These are phyloP conservation scores for Pelargonium fulgidum DNA, from an alignment of 441 rosid species.

Conservation along the genomic window DNA sequence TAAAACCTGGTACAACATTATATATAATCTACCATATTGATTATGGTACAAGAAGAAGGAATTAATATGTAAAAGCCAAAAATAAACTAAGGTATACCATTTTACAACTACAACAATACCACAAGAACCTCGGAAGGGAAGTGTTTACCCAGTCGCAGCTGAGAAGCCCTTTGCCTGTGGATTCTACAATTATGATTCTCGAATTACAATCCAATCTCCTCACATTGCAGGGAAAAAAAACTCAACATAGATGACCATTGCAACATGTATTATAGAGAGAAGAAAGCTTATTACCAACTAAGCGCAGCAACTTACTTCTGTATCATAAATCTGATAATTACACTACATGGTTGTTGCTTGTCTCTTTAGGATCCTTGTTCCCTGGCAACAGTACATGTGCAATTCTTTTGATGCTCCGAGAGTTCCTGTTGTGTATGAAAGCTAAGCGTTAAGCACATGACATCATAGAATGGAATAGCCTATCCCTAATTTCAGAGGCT, in stretches of 20 bases:
- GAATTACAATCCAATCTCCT: neutral
- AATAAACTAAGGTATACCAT: neutral
- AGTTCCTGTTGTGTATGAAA: conserved; percentile 73
- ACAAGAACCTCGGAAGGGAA: neutral
- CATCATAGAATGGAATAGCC: too few relatives aligned
- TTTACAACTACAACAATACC: neutral
- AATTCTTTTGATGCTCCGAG: conserved; percentile 54
- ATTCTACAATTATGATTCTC: too few relatives aligned
- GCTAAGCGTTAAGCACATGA: too few relatives aligned
- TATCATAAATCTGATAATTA: too few relatives aligned
- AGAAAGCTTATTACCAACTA: neutral
- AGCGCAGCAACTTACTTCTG: too few relatives aligned
- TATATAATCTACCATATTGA: too few relatives aligned
- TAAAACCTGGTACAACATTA: too few relatives aligned
- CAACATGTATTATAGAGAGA: neutral
- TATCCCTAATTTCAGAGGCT: too few relatives aligned
- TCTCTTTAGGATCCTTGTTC: conserved; percentile 18
- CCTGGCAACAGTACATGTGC: conserved; percentile 52
- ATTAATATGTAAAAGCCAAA: too few relatives aligned
- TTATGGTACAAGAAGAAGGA: too few relatives aligned
- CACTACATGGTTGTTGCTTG: too few relatives aligned
- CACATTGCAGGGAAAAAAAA: neutral
- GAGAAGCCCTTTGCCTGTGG: neutral
- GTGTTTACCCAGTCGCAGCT: neutral
- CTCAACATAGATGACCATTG: neutral